A percentile compares a stretch with the other conserved stretches of the same genome.
phyloP scores from a whole-genome alignment of 352 stramenopile genomes.

The Phytopythium delawarense region DNA sequence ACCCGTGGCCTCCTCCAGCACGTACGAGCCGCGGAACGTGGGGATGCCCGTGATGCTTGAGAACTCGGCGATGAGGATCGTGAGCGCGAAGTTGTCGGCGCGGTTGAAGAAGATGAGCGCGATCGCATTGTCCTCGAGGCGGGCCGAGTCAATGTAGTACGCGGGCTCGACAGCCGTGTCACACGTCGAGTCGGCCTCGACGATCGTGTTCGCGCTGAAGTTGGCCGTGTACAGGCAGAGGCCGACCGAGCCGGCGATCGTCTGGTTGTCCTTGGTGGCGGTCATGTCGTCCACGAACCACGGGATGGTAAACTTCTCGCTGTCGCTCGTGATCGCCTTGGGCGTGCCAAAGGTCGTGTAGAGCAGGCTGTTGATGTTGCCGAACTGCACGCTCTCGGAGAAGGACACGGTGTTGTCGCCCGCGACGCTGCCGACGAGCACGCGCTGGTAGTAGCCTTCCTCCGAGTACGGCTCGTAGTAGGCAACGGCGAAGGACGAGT shows the following conservation, averaged over 20 bases:
- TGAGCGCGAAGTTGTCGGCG: conserved; percentile 74
- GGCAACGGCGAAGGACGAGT: conserved; percentile 52
- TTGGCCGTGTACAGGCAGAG: conserved; percentile 59
- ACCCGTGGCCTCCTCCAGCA: conserved; percentile 54
- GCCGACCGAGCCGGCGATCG: conserved; percentile 32
- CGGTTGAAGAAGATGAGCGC: conserved; percentile 68
- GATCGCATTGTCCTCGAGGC: conserved; percentile 55
- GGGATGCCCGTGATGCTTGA: conserved; percentile 41
- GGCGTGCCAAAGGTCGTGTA: conserved; percentile 55
- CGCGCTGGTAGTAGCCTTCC: conserved; percentile 50
- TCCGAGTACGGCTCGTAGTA: conserved; percentile 67
- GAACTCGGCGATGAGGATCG: conserved; percentile 63
- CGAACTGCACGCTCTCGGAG: conserved; percentile 50
- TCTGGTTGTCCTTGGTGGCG: conserved; percentile 47
- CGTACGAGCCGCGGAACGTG: conserved; percentile 67
- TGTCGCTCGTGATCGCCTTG: conserved; percentile 58
- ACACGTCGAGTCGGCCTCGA: conserved; percentile 33
- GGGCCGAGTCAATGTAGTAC: conserved; percentile 71
- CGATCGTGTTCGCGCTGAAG: conserved; percentile 18
- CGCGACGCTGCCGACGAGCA: conserved; percentile 45
- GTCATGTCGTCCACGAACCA: conserved; percentile 54
- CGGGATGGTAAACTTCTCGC: conserved; percentile 54
- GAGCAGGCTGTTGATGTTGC: conserved; percentile 34
- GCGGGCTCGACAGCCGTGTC: conserved; percentile 50
- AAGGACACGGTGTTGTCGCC: conserved; percentile 53